phyloP scores from a whole-genome alignment of 1,284 basidiomycete genomes.

The Puccinia polysora region DNA sequence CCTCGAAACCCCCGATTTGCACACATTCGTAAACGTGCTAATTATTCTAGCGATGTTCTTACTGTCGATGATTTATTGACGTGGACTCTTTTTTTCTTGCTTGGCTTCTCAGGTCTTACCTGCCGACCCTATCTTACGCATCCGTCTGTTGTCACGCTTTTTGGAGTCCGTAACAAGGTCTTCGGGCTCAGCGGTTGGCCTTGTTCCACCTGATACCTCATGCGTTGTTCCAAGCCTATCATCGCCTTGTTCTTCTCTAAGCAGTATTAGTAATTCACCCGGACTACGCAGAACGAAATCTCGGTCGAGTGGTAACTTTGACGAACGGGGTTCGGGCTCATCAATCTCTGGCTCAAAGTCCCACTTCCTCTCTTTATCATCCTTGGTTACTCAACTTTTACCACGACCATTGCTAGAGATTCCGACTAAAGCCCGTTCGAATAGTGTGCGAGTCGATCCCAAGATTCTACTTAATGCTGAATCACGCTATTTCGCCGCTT shows the following conservation, averaged over 20 bases:
- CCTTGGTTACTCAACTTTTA: slow-evolving; percentile 14
- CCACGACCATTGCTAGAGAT: slow-evolving; percentile 22
- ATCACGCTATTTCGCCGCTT: slow-evolving; percentile 7
- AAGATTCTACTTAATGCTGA: not conserved
- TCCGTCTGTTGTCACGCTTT: slow-evolving; percentile 20
- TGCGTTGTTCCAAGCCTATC: not conserved
- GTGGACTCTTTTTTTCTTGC: not conserved
- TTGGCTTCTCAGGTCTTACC: slow-evolving; percentile 1
- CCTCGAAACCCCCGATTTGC: slow-evolving; percentile 9
- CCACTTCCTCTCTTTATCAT: not conserved
- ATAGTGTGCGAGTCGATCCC: not conserved
- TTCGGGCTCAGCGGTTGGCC: not conserved
- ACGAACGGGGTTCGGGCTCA: not conserved
- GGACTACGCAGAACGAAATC: slow-evolving; percentile 10
- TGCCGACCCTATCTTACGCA: not conserved
- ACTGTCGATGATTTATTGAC: not conserved
- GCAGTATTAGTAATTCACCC: not conserved
- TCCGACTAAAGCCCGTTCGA: not conserved
- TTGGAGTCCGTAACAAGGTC: slow-evolving; percentile 16
- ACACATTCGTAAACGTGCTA: slow-evolving; percentile 15
- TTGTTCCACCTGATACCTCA: not conserved
- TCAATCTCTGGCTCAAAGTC: slow-evolving; percentile 4
- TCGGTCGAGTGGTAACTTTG: not conserved
- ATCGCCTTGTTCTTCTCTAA: not conserved
- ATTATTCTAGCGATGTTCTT: no score